phyloP scores from a whole-genome alignment of 306 rosid species.

The Crataegus laevigata region DNA sequence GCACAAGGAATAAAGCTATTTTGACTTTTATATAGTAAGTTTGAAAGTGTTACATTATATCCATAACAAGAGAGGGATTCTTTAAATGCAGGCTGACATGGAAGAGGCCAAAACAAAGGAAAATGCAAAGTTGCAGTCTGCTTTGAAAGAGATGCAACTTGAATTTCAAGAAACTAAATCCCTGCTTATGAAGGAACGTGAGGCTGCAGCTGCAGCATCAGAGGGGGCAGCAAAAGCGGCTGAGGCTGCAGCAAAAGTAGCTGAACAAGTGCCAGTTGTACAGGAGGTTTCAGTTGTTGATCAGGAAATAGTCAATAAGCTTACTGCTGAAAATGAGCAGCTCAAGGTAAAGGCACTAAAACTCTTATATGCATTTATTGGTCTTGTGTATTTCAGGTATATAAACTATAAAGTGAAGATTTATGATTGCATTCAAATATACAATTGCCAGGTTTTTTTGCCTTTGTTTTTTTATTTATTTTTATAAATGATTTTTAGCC shows the following conservation, averaged over 20 bases:
- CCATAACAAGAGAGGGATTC: background rate
- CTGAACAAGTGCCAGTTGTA: conserved; percentile 27
- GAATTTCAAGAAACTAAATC: conserved; percentile 47
- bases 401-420: background rate
- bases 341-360: conserved; percentile 44
- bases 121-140: conserved; percentile 56
- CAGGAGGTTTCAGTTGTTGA: conserved; percentile 46
- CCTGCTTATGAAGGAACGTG: conserved; percentile 47
- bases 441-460: background rate
- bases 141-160: conserved; percentile 47
- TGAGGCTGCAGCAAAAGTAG: conserved; percentile 33
- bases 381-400: background rate
- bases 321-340: conserved; percentile 60
- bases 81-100: conserved; percentile 39
- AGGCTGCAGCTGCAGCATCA: conserved; percentile 31
- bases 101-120: conserved; percentile 73
- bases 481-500: background rate
- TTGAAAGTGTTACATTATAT: background rate
- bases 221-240: conserved; percentile 7
- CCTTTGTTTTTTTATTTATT: background rate
- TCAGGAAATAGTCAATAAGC: conserved; percentile 43
- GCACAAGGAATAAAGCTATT: background rate
- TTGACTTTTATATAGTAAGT: background rate
- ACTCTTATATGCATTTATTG: background rate
- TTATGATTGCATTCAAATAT: background rate